These are phyloP conservation scores for Arthrobotrys entomopaga DNA, from an alignment of 2,329 filamentous ascomycete genomes.

Conservation along the genomic window DNA sequence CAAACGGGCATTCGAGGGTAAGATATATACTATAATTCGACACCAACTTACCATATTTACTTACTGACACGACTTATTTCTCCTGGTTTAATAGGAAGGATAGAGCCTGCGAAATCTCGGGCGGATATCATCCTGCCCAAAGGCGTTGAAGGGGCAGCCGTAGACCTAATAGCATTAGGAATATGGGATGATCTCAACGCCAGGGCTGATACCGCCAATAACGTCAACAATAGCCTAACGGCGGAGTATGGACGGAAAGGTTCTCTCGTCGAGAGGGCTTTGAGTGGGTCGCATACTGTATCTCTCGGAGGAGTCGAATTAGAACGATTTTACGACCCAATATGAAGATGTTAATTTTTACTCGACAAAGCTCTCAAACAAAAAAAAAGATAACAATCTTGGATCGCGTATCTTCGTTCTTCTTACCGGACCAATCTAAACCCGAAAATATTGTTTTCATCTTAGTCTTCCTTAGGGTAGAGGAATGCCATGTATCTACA, in stretches of 20 bases:
- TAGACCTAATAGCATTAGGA: constrained; percentile 58
- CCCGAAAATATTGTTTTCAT: constrained; percentile 17
- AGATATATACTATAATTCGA: constrained; percentile 22
- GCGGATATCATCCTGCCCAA: constrained; percentile 50
- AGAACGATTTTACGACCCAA: constrained; percentile 51
- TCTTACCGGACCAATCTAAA: constrained; percentile 22
- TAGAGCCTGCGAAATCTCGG: constrained; percentile 48
- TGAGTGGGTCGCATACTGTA: constrained; percentile 34
- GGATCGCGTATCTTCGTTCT: constrained; percentile 16
- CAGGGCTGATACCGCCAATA: constrained; percentile 39
- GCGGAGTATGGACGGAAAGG: constrained; percentile 35
- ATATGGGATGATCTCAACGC: constrained; percentile 58
- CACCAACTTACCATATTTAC: no score
- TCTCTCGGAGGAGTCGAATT: constrained; percentile 44
- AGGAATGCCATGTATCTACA: constrained; percentile 45
- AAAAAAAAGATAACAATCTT: constrained; percentile 10
- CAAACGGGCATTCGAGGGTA: constrained; percentile 57
- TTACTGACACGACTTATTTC: neutral
- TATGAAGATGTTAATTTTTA: constrained; percentile 13
- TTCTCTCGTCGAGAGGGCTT: constrained; percentile 26
- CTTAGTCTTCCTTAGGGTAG: constrained; percentile 11
- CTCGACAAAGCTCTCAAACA: constrained; percentile 7
- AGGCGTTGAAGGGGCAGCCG: constrained; percentile 56
- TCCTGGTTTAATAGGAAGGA: constrained; percentile 27
- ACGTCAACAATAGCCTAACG: constrained; percentile 23